Percentiles rank a stretch among this genome's conserved stretches.
Evolutionary conservation across 192 early-diverging fungal genomes (phyloP).

Genomic region (Funneliformis geosporum): DNA sequence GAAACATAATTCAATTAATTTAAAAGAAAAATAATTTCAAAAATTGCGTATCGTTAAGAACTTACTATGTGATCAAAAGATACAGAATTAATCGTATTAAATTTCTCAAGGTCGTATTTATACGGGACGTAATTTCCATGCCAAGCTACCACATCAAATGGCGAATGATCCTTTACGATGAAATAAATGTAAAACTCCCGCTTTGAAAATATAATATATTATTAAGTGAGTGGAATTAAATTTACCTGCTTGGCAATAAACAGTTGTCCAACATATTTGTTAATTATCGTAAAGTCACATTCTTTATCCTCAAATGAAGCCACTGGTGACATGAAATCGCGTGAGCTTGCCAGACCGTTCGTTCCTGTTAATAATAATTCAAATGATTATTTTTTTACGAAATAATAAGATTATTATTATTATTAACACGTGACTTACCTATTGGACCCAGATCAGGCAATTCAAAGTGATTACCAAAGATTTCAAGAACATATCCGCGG

Average conservation of each 20-base stretch:
- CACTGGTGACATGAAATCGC: slow-evolving; percentile 88
- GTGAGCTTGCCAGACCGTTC: slow-evolving; percentile 93
- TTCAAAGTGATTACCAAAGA: slow-evolving; percentile 88
- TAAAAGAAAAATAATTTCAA: slow-evolving; percentile 22
- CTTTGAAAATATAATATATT: neutral
- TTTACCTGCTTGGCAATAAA: slow-evolving; percentile 62
- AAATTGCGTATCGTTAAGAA: neutral
- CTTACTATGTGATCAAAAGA: slow-evolving; percentile 85
- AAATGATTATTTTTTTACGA: neutral
- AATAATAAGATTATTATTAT: neutral
- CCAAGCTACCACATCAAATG: slow-evolving; percentile 97
- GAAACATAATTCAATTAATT: neutral
- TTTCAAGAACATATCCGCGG: slow-evolving; percentile 91
- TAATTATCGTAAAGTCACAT: slow-evolving; percentile 57
- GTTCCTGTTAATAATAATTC: slow-evolving; percentile 50
- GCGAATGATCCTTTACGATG: slow-evolving; percentile 66
- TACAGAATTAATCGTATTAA: slow-evolving; percentile 85
- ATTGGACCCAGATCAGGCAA: slow-evolving; percentile 96
- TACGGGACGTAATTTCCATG: slow-evolving; percentile 97
- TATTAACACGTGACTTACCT: slow-evolving; percentile 49
- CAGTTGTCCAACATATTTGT: slow-evolving; percentile 83
- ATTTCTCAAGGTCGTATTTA: slow-evolving; percentile 87
- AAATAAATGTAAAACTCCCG: slow-evolving; percentile 5
- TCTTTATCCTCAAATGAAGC: slow-evolving; percentile 67
- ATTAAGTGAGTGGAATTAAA: neutral